These are phyloP conservation scores for Madurella mycetomatis DNA, from an alignment of 2,329 filamentous ascomycete species.

Conservation along the genomic window DNA sequence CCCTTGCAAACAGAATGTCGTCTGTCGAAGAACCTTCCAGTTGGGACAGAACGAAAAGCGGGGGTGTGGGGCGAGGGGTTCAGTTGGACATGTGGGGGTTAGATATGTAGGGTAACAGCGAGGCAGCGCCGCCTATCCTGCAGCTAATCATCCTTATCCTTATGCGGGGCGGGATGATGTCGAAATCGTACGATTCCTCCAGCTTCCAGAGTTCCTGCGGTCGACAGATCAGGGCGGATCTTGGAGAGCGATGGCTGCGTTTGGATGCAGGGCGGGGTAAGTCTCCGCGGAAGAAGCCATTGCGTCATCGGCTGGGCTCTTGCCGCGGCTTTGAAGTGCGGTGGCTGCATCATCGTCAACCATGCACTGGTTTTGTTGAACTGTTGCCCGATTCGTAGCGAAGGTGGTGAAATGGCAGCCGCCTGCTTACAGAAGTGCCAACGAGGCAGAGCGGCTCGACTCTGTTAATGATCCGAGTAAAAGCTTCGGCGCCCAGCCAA, in stretches of 20 bases:
- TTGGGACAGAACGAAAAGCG: neutral
- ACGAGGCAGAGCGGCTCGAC: neutral
- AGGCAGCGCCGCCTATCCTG: neutral
- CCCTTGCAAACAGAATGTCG: too few species aligned
- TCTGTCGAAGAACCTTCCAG: too few species aligned
- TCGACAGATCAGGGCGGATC: too few species aligned
- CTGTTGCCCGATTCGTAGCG: too few species aligned
- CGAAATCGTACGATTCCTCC: conserved; percentile 5
- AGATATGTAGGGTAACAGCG: neutral
- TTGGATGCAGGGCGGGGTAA: neutral
- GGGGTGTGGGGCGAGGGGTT: neutral
- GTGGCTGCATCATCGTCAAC: too few species aligned
- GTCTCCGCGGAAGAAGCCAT: neutral
- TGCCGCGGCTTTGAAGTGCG: too few species aligned
- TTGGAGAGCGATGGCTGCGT: too few species aligned
- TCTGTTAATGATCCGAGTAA: neutral
- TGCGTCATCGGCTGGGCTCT: neutral
- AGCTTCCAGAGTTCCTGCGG: too few species aligned
- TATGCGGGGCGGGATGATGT: neutral
- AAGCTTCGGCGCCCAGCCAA: neutral
- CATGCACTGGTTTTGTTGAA: too few species aligned
- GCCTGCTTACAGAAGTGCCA: too few species aligned
- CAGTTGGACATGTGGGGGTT: neutral
- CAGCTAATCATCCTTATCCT: neutral
- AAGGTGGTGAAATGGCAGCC: too few species aligned